Evolutionary conservation across 306 rosid species (phyloP).

Genomic region (Glycine tomentella): DNA sequence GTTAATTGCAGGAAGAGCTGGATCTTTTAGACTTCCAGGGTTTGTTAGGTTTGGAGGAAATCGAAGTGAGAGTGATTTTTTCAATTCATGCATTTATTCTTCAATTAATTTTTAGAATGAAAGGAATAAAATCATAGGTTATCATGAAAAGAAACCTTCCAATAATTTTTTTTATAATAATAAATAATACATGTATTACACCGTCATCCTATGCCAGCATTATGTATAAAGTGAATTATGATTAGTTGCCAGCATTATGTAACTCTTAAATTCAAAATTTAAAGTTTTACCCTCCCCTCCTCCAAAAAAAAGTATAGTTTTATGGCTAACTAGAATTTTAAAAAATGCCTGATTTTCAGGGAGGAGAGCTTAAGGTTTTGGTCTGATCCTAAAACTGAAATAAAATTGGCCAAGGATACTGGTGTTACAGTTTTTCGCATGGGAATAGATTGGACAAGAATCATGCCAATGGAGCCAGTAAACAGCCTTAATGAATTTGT

Average conservation of each 20-base stretch:
- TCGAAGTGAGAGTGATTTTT: neutral
- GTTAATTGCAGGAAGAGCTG: slow-evolving; percentile 15
- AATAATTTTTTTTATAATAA: too few relatives aligned
- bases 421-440: slow-evolving; percentile 86
- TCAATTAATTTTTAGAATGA: neutral
- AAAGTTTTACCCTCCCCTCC: neutral
- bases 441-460: slow-evolving; percentile 97
- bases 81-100: neutral
- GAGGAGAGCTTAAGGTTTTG: slow-evolving; percentile 97
- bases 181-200: too few relatives aligned
- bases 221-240: neutral
- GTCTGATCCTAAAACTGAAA: slow-evolving; percentile 97
- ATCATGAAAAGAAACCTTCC: neutral
- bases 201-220: neutral
- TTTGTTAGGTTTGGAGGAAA: neutral
- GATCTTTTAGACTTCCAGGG: neutral
- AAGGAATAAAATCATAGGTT: neutral
- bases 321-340: slow-evolving; percentile 24
- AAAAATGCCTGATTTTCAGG: slow-evolving; percentile 64
- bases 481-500: slow-evolving; percentile 70
- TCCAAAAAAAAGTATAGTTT: neutral
- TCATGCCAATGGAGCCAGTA: slow-evolving; percentile 86
- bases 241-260: neutral
- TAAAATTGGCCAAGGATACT: slow-evolving; percentile 84
- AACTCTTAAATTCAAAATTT: neutral